Conservation (phyloP, 768 basidiomycete genomes). For the Glaciozyma antarctica region DNA sequence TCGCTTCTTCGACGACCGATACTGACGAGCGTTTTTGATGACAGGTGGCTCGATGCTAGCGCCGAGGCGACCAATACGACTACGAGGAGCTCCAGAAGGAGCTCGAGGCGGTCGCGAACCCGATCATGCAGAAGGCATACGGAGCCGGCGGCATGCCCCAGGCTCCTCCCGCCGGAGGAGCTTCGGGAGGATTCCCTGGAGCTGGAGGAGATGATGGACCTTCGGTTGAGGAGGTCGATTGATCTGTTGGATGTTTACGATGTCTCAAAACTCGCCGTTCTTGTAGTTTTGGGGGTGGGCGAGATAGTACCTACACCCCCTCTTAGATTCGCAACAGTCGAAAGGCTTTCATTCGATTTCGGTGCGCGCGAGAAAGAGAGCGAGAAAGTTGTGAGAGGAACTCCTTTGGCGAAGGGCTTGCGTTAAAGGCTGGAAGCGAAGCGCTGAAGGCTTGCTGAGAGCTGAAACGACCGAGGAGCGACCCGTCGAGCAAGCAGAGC, state of each 20-base stretch:
- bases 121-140: slow-evolving; percentile 31
- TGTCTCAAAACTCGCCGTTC: no score
- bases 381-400: no score
- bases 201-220: slow-evolving; percentile 17
- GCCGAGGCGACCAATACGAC: slow-evolving; percentile 77
- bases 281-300: no score
- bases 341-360: no score
- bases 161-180: slow-evolving; percentile 9
- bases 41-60: slow-evolving; percentile 70
- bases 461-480: no score
- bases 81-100: slow-evolving; percentile 67
- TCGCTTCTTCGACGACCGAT: not conserved
- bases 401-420: no score
- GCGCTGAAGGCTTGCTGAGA: no score
- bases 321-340: no score
- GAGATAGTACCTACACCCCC: no score
- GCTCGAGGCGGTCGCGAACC: slow-evolving; percentile 35
- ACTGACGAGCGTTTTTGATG: not conserved
- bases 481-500: no score
- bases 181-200: slow-evolving; percentile 29
- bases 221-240: slow-evolving; percentile 32
- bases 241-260: not conserved
- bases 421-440: no score
- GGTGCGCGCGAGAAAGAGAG: no score
- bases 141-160: slow-evolving; percentile 28